Conservation (phyloP, 495 filamentous ascomycete genomes). For the Articulospora tetracladia region DNA sequence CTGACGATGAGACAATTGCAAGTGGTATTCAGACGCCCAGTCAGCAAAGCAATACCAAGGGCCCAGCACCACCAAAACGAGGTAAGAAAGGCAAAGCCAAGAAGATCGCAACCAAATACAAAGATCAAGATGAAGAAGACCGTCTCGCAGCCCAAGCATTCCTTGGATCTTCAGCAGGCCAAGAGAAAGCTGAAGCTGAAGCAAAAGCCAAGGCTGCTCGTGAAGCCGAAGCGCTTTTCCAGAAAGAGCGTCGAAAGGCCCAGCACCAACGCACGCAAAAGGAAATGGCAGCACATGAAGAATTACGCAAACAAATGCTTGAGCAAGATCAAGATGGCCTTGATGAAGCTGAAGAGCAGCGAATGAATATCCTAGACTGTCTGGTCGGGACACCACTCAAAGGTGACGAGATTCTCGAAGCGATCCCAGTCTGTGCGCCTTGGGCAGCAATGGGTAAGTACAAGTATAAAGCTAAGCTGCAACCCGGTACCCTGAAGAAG, state of each 20-base stretch:
- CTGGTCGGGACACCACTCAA: conserved; percentile 73
- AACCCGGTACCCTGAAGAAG: conserved; percentile 87
- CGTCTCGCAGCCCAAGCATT: conserved; percentile 76
- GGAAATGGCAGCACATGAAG: conserved; percentile 61
- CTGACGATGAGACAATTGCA: conserved; percentile 10
- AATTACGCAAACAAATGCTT: conserved; percentile 48
- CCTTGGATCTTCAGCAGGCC: conserved; percentile 65
- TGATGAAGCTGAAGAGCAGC: conserved; percentile 51
- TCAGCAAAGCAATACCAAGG: conserved; percentile 25
- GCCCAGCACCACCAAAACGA: conserved; percentile 48
- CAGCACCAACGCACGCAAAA: conserved; percentile 72
- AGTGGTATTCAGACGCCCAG: conserved; percentile 21
- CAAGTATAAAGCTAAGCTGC: conserved; percentile 90
- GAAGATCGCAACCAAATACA: conserved; percentile 87
- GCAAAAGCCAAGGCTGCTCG: conserved; percentile 45
- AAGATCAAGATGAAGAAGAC: conserved; percentile 92
- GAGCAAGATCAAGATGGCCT: conserved; percentile 45
- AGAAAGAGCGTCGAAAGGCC: conserved; percentile 65
- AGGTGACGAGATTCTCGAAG: conserved; percentile 86
- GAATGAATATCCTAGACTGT: conserved; percentile 60
- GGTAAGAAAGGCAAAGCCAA: conserved; percentile 84
- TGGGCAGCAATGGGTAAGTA: conserved; percentile 73
- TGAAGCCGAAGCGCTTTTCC: conserved; percentile 58
- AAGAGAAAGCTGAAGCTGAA: conserved; percentile 48
- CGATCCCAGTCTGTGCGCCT: conserved; percentile 86